Evolutionary conservation across 495 filamentous ascomycete genomes (phyloP).

Genomic region (Tuber microsphaerosporum): DNA sequence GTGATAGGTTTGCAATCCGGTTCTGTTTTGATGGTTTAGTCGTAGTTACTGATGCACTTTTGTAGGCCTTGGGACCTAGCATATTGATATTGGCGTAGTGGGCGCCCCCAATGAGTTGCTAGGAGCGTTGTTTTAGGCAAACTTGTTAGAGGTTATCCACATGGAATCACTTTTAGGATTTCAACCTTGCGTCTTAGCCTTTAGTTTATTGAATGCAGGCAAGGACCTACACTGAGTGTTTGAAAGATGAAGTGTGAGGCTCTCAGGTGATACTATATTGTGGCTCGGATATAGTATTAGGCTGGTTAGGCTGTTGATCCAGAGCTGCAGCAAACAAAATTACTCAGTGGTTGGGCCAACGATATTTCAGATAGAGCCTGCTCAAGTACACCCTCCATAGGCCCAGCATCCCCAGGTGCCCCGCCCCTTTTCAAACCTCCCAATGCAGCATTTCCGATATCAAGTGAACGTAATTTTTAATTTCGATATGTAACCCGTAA

Average conservation of each 20-base stretch:
- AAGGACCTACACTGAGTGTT: not conserved
- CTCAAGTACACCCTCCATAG: not conserved
- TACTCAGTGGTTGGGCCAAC: not conserved
- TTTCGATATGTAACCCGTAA: slow-evolving; percentile 1
- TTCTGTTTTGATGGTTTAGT: not conserved
- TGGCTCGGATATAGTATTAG: not conserved
- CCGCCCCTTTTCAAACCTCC: not conserved
- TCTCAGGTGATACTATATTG: not conserved
- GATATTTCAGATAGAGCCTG: not conserved
- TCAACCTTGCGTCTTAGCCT: not conserved
- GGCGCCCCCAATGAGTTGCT: not conserved
- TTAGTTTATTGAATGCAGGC: not conserved
- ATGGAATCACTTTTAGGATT: not conserved
- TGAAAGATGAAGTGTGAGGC: not conserved
- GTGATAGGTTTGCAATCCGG: not conserved
- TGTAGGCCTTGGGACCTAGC: not conserved
- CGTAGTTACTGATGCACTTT: not conserved
- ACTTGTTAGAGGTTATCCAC: not conserved
- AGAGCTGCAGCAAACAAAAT: not conserved
- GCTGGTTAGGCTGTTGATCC: not conserved
- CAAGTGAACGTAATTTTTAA: not conserved
- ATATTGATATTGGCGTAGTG: not conserved
- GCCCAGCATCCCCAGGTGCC: not conserved
- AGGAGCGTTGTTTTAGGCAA: not conserved
- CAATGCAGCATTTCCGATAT: not conserved